A percentile compares a stretch with the other conserved stretches of the same genome.
Conservation (phyloP, 441 rosid species). For the Eutrema salsugineum region DNA sequence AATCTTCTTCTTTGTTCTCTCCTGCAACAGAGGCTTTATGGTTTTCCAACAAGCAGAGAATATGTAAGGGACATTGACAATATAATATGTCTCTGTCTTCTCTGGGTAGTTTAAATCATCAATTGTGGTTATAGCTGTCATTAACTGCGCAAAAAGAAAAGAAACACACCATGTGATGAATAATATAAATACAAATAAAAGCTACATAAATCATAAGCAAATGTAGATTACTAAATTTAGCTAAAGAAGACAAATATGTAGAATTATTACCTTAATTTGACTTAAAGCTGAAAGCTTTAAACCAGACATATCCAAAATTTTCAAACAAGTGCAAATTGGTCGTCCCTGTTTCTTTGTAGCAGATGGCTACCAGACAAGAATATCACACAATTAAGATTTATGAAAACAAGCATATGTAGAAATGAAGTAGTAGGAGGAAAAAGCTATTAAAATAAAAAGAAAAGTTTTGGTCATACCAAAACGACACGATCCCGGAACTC, state of each 20-base stretch:
- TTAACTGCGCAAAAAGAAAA: slow-evolving; percentile 37
- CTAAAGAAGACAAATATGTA: background rate
- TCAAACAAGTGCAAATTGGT: slow-evolving; percentile 53
- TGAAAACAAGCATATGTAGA: background rate
- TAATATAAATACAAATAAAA: background rate
- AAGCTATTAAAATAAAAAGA: slow-evolving; percentile 7
- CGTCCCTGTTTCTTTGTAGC: slow-evolving; percentile 52
- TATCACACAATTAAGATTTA: background rate
- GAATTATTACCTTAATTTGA: slow-evolving; percentile 48
- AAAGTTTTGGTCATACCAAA: slow-evolving; percentile 38
- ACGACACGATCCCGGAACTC: slow-evolving; percentile 73
- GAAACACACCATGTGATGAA: background rate
- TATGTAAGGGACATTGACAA: slow-evolving; percentile 61
- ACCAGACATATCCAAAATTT: slow-evolving; percentile 80
- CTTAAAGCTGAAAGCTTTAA: slow-evolving; percentile 63
- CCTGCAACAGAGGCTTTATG: slow-evolving; percentile 75
- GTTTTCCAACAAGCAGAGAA: slow-evolving; percentile 99
- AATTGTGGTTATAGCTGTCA: slow-evolving; percentile 58
- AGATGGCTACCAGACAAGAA: slow-evolving; percentile 42
- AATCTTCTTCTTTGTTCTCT: slow-evolving; percentile 62
- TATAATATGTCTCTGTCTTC: slow-evolving; percentile 67
- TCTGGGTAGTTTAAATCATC: slow-evolving; percentile 79
- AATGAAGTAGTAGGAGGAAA: background rate
- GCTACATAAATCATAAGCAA: background rate
- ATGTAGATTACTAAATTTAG: background rate